phyloP scores from a whole-genome alignment of 306 rosid species.

The Pyrus pyrifolia region DNA sequence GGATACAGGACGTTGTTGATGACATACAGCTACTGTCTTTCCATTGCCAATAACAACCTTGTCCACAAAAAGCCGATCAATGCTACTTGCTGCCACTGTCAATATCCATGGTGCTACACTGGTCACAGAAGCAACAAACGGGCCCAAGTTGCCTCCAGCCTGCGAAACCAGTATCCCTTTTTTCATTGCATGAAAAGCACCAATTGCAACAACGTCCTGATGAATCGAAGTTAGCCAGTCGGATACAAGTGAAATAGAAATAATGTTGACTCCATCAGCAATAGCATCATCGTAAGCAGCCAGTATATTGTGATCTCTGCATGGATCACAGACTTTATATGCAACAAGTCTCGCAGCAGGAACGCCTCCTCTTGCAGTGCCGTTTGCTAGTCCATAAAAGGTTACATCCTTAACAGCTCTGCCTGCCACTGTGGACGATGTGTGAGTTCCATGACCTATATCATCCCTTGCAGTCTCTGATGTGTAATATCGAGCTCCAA shows the following conservation, averaged over 20 bases:
- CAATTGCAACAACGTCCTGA: slow-evolving; percentile 14
- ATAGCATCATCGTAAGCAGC: slow-evolving; percentile 42
- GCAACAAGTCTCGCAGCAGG: slow-evolving; percentile 18
- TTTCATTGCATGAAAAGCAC: slow-evolving; percentile 34
- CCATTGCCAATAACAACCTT: too few relatives aligned
- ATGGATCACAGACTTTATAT: slow-evolving; percentile 10
- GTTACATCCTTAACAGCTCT: slow-evolving; percentile 2
- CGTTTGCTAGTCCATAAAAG: slow-evolving; percentile 12
- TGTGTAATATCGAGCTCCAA: too few relatives aligned
- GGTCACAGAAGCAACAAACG: background rate
- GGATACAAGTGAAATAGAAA: background rate
- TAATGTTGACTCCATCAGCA: slow-evolving; percentile 37
- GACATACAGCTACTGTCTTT: too few relatives aligned
- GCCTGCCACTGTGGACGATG: slow-evolving; percentile 24
- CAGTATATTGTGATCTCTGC: background rate
- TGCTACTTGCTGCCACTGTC: too few relatives aligned
- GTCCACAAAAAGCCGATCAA: too few relatives aligned
- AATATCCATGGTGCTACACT: slow-evolving; percentile 26
- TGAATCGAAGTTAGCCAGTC: too few relatives aligned
- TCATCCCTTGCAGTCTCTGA: background rate
- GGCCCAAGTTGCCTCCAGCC: slow-evolving; percentile 4
- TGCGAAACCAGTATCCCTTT: slow-evolving; percentile 8
- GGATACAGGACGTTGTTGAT: too few relatives aligned
- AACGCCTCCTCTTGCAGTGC: slow-evolving; percentile 26
- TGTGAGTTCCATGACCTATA: slow-evolving; percentile 11